Evolutionary conservation across 2,329 filamentous ascomycete genomes (phyloP).

Genomic region (Passalora sequoiae): DNA sequence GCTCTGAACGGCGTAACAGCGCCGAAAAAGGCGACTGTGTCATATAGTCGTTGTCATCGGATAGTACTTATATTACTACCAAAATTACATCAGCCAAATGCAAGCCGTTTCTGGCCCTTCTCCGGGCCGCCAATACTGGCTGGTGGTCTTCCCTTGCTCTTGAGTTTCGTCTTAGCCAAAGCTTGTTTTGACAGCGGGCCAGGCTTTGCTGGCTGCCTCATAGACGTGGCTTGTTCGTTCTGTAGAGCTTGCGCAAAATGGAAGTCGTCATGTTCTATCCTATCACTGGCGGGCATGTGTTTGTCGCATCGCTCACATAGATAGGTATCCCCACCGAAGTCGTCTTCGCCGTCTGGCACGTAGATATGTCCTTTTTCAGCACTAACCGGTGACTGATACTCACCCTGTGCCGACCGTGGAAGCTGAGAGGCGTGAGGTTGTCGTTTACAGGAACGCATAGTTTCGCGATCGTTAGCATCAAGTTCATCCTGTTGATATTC

Average conservation of each 20-base stretch:
- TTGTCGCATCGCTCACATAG: conserved; percentile 62
- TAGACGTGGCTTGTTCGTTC: conserved; percentile 50
- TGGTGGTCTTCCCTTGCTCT: conserved; percentile 36
- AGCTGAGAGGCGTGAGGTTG: conserved; percentile 13
- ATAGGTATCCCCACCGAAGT: conserved; percentile 33
- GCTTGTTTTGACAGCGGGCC: conserved; percentile 13
- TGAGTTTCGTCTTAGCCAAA: conserved; percentile 23
- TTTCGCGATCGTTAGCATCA: background rate
- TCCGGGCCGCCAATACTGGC: conserved; percentile 30
- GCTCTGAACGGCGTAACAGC: no score
- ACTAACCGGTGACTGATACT: background rate
- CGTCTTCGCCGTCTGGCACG: background rate
- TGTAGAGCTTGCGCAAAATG: conserved; percentile 88
- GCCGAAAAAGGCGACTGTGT: no score
- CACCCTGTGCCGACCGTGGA: conserved; percentile 20
- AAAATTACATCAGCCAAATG: conserved; percentile 37
- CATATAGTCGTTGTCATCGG: no score
- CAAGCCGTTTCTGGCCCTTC: conserved; percentile 44
- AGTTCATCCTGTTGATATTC: background rate
- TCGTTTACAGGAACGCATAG: no score
- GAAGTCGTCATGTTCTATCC: conserved; percentile 82
- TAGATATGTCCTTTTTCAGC: background rate
- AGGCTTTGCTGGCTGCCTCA: conserved; percentile 21
- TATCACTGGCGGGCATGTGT: conserved; percentile 53
- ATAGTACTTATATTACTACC: background rate